These are phyloP conservation scores for Lipomyces orientalis DNA, from an alignment of 805 yeast species.

Conservation along the genomic window DNA sequence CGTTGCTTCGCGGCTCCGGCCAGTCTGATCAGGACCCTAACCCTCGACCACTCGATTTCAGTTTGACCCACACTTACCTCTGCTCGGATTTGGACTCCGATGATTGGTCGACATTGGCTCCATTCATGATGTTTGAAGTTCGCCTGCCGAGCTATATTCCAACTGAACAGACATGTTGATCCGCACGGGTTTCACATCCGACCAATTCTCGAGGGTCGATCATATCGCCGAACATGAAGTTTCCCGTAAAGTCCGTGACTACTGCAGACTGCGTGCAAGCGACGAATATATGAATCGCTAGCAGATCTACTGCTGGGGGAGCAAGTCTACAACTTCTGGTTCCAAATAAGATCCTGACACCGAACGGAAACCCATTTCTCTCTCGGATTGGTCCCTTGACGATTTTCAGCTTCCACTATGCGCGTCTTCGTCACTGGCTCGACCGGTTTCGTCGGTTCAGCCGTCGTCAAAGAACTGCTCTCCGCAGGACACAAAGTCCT, in stretches of 20 bases:
- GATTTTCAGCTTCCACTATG: not conserved
- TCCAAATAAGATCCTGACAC: not conserved
- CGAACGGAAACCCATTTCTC: not conserved
- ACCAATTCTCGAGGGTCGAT: not conserved
- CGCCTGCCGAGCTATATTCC: not conserved
- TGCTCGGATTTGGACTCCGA: not conserved
- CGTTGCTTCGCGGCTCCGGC: not conserved
- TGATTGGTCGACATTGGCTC: not conserved
- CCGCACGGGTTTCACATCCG: not conserved
- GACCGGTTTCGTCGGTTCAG: slow-evolving; percentile 58
- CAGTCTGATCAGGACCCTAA: not conserved
- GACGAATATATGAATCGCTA: not conserved
- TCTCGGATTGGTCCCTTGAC: not conserved
- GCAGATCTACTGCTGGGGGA: not conserved
- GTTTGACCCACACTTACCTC: not conserved
- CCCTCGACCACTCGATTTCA: not conserved
- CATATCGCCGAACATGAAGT: not conserved
- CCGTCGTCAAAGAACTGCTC: slow-evolving; percentile 50
- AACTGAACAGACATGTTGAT: not conserved
- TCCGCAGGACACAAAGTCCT: slow-evolving; percentile 52
- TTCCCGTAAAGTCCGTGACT: not conserved
- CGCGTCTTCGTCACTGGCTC: slow-evolving; percentile 56
- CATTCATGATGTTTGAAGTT: not conserved
- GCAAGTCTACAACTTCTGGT: not conserved
- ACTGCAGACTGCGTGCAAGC: not conserved